These are phyloP conservation scores for Neofusicoccum cordaticola DNA, from an alignment of 2,329 filamentous ascomycete species.

Conservation along the genomic window DNA sequence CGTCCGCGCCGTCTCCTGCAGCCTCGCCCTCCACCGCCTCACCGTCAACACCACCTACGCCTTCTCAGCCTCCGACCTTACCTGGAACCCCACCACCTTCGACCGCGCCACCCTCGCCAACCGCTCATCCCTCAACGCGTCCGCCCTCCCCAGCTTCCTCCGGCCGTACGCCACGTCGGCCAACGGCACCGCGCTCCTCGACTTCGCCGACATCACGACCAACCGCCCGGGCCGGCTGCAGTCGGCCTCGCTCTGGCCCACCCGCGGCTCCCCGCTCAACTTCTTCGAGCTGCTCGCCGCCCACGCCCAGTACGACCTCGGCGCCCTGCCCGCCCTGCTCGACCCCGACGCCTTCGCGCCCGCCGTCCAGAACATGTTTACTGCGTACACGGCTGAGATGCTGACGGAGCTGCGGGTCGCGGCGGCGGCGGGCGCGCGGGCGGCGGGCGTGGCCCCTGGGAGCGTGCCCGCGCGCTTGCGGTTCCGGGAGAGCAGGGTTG, in stretches of 20 bases:
- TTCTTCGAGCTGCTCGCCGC: not conserved
- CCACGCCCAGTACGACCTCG: not conserved
- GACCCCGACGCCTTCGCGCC: not conserved
- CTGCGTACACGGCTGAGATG: not conserved
- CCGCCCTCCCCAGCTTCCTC: not conserved
- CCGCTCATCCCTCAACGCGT: not conserved
- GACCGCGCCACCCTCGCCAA: not conserved
- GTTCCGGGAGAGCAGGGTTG: not conserved
- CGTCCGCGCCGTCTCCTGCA: not conserved
- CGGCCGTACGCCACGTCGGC: not conserved
- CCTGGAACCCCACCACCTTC: not conserved
- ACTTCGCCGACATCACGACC: not conserved
- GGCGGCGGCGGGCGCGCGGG: too few relatives aligned
- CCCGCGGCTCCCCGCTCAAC: not conserved
- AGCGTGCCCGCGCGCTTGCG: not conserved
- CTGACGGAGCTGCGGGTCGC: not conserved
- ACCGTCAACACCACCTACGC: not conserved
- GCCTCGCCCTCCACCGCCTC: not conserved
- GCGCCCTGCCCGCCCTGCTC: not conserved
- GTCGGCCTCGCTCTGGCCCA: not conserved
- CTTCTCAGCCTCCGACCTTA: not conserved
- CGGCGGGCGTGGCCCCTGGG: accelerated
- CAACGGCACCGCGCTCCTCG: not conserved
- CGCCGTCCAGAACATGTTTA: not conserved
- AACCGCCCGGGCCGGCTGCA: not conserved